These are phyloP conservation scores for Pestalotiopsis sp. DNA, from an alignment of 2,329 filamentous ascomycete genomes.

Conservation along the genomic window DNA sequence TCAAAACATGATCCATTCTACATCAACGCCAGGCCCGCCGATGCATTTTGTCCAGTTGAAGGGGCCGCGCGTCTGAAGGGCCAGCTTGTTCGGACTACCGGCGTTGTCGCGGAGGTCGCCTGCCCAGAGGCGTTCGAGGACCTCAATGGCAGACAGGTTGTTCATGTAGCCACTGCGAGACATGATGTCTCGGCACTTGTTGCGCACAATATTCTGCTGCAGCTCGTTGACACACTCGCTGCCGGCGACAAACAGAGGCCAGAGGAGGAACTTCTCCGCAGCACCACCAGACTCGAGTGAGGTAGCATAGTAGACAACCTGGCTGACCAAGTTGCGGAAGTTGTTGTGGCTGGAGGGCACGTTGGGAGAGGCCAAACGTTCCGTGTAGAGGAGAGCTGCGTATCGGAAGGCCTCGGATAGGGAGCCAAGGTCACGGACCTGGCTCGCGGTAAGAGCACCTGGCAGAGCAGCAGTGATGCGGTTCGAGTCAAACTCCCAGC, in stretches of 20 bases:
- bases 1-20: conserved; percentile 70
- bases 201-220: conserved; percentile 77
- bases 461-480: conserved; percentile 54
- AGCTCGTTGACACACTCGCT: conserved; percentile 84
- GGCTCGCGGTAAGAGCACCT: conserved; percentile 54
- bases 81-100: conserved; percentile 36
- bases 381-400: conserved; percentile 85
- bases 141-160: conserved; percentile 82
- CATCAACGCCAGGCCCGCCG: conserved; percentile 56
- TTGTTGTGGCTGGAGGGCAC: conserved; percentile 73
- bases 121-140: conserved; percentile 83
- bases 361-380: conserved; percentile 79
- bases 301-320: conserved; percentile 82
- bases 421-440: conserved; percentile 75
- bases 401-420: conserved; percentile 91
- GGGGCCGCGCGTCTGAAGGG: conserved; percentile 44
- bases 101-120: conserved; percentile 49
- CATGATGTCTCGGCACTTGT: conserved; percentile 84
- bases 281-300: conserved; percentile 72
- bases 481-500: conserved; percentile 74
- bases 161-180: conserved; percentile 90
- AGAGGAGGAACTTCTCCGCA: conserved; percentile 87
- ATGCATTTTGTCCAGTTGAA: conserved; percentile 63
- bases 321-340: conserved; percentile 81
- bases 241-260: conserved; percentile 89